Evolutionary conservation across 495 filamentous ascomycete genomes (phyloP).

Genomic region (Aspergillus sparsus): DNA sequence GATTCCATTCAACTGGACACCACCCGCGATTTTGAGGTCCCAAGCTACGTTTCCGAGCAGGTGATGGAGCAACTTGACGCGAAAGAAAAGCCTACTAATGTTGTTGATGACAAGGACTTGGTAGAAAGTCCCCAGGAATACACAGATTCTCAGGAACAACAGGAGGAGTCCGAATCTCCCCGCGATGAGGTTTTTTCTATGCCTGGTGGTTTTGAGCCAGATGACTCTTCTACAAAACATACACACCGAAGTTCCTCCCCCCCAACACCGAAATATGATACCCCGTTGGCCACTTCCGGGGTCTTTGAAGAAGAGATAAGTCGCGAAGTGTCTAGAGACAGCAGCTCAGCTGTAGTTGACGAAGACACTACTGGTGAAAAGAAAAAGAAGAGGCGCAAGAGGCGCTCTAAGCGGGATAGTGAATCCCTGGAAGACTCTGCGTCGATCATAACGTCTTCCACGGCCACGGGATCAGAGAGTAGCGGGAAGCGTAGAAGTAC

Average conservation of each 20-base stretch:
- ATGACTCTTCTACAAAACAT: conserved; percentile 19
- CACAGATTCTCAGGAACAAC: conserved; percentile 2
- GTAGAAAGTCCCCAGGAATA: background rate
- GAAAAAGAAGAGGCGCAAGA: conserved; percentile 33
- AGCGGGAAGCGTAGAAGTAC: conserved; percentile 33
- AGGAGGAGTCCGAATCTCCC: conserved; percentile 22
- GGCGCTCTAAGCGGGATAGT: conserved; percentile 36
- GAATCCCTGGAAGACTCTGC: conserved; percentile 37
- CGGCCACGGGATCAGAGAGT: conserved; percentile 32
- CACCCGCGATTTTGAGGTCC: background rate
- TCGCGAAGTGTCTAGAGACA: conserved; percentile 26
- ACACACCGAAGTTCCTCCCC: conserved; percentile 16
- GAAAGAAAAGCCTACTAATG: conserved; percentile 7
- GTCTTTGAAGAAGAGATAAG: conserved; percentile 23
- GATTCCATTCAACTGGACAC: conserved; percentile 9
- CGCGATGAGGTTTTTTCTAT: conserved; percentile 36
- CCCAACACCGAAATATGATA: conserved; percentile 18
- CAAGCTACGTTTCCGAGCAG: conserved; percentile 34
- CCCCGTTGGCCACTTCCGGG: conserved; percentile 33
- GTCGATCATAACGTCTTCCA: conserved; percentile 37
- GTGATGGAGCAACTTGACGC: conserved; percentile 33
- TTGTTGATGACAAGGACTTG: background rate
- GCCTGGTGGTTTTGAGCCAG: conserved; percentile 45
- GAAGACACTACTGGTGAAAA: conserved; percentile 23
- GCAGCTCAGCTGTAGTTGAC: conserved; percentile 27